These are phyloP conservation scores for Ceratocystis diversiconidia DNA, from an alignment of 2,329 filamentous ascomycete genomes.

Conservation along the genomic window DNA sequence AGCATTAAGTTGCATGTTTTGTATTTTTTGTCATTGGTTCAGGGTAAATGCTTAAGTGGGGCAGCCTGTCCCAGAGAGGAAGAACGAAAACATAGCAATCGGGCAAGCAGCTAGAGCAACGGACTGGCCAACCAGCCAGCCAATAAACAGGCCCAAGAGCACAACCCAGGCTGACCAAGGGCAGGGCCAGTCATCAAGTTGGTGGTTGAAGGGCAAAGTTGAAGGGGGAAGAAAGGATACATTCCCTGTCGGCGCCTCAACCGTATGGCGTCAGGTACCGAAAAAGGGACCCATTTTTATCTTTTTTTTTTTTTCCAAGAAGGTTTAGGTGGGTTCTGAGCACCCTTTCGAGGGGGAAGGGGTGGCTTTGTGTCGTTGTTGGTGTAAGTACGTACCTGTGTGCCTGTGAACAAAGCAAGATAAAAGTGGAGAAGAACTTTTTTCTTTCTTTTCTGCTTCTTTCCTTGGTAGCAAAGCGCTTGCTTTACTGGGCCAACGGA, in stretches of 20 bases:
- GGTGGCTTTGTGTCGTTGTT: neutral
- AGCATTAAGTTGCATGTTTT: neutral
- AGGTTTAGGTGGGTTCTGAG: neutral
- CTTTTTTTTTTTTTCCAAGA: no score
- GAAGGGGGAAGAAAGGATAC: neutral
- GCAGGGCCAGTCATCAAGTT: no score
- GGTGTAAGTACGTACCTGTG: neutral
- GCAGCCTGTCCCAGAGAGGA: neutral
- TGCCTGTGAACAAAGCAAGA: neutral
- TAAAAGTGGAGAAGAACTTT: neutral
- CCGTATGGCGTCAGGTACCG: constrained; percentile 12
- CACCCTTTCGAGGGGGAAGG: neutral
- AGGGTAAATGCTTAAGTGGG: neutral
- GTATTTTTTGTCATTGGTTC: neutral
- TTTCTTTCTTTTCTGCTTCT: neutral
- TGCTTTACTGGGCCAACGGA: constrained; percentile 7
- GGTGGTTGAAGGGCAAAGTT: no score
- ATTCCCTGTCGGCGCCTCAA: constrained; percentile 3
- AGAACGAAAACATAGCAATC: constrained; percentile 6
- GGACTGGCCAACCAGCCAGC: neutral
- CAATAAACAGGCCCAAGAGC: neutral
- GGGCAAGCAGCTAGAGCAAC: neutral
- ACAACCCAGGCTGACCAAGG: neutral
- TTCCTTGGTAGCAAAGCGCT: neutral
- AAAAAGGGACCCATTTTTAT: constrained; percentile 5